A percentile compares a stretch with the other conserved stretches of the same genome.
These are phyloP conservation scores for Tephrocybe sp. DNA, from an alignment of 768 basidiomycete genomes.

Conservation along the genomic window DNA sequence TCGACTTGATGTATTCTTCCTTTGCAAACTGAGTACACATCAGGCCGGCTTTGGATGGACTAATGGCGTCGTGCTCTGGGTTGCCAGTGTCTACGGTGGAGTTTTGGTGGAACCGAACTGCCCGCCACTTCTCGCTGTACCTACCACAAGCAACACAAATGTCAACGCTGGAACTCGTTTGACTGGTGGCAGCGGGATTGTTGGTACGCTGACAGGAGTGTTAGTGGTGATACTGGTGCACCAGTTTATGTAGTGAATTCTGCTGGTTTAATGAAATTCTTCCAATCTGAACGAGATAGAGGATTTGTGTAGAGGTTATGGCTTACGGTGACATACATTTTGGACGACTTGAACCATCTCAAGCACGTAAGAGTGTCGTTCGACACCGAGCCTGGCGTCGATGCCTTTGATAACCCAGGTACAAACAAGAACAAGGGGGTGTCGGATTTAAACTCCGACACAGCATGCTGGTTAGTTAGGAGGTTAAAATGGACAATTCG, in stretches of 20 bases:
- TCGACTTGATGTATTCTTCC: background rate
- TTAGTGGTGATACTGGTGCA: background rate
- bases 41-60: constrained; percentile 88
- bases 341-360: too few species aligned
- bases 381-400: too few species aligned
- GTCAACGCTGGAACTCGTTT: constrained; percentile 13
- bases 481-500: too few species aligned
- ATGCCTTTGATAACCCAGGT: too few species aligned
- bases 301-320: too few species aligned
- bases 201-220: background rate
- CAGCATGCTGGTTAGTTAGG: too few species aligned
- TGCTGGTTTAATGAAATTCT: background rate
- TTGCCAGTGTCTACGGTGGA: constrained; percentile 65
- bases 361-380: too few species aligned
- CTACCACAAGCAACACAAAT: constrained; percentile 12
- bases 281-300: too few species aligned
- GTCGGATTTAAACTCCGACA: too few species aligned
- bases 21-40: too few species aligned
- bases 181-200: constrained; percentile 2
- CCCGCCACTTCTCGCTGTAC: constrained; percentile 41
- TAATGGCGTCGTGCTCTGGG: constrained; percentile 78
- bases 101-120: constrained; percentile 63
- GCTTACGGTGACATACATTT: too few species aligned
- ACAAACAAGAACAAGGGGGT: too few species aligned
- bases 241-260: background rate